Base-by-base conservation (phyloP, 2,329 filamentous ascomycete genomes). In the Didymella segeticola region DNA sequence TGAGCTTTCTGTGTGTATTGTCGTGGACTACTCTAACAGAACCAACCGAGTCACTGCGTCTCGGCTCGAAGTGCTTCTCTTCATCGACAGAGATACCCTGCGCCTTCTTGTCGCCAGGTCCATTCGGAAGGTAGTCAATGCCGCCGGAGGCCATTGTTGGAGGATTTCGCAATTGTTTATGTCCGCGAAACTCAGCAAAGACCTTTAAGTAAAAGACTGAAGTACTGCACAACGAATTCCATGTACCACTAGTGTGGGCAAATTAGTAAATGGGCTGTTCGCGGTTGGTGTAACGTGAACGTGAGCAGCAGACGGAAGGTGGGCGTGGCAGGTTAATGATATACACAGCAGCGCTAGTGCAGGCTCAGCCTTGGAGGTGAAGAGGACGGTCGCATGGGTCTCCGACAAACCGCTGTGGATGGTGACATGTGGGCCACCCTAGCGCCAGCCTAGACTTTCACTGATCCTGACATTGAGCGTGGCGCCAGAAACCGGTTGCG, bases 1-100 rank as follows among this genome's bases (percentile, higher is more conserved):
- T 76, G 46, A 80, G 69, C 60, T 74, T 79, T 29, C 78, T 70
- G 50, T 79, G 77, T 7, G 78, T 80, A 11, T 71, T 63, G 53
- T 77, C 74, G 56, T 67, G 62, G 11, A 70, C 62, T n/a, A 57
- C 49, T 51, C 66, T 68, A 7, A 75, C 59, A 14, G 69, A 72
- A 14, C 58, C 58, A 27, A 63, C 59, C 7, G 57, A 53, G 25
- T 68, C 69, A 11, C 58, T 57, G 41, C 64, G 68, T 36, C 67
- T 68, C 47, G 55, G 56, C 22, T 62, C 63, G 36, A 53, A 53
- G 22, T 47, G 56, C 56, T 74, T 74, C 41, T 75, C 70, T 37
- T 65, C 54, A 25, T 68, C 64, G 30, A 63, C 42, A 12, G 41
- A 33, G 3, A 54, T 41, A 7, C 38, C 56, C 49, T 65, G 38